Percentiles rank a stretch among this genome's conserved stretches.
Conservation (phyloP, 192 early-diverging fungal species). For the Mortierella claussenii region DNA sequence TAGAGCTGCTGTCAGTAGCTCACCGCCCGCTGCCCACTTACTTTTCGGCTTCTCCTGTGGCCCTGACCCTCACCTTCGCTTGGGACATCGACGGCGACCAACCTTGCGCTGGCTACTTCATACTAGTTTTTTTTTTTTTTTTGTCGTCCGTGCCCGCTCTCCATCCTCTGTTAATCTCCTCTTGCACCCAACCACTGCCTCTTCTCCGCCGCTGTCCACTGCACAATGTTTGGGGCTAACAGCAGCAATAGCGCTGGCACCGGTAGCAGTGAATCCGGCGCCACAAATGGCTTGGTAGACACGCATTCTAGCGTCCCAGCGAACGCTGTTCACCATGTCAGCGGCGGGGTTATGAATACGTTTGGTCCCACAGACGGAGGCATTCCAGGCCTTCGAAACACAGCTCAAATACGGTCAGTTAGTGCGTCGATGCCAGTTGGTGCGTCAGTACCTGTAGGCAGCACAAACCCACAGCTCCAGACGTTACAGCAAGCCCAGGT, state of each 20-base stretch:
- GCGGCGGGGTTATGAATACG: neutral
- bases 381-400: neutral
- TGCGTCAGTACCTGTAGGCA: neutral
- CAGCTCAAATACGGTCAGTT: neutral
- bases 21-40: no score
- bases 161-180: no score
- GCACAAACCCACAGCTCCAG: constrained; percentile 5
- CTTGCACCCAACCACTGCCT: neutral
- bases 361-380: constrained; percentile 4
- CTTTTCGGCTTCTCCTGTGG: no score
- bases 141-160: neutral
- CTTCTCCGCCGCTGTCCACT: neutral
- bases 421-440: neutral
- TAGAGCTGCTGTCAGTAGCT: no score
- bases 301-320: neutral
- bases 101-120: no score
- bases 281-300: neutral
- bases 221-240: neutral
- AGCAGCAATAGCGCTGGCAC: constrained; percentile 12
- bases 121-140: no score
- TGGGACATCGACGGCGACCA: no score
- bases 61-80: no score
- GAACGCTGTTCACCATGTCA: neutral
- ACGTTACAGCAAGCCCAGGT: constrained; percentile 10
- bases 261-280: neutral